These are phyloP conservation scores for Bisporella sp. DNA, from an alignment of 2,329 filamentous ascomycete species.

Conservation along the genomic window DNA sequence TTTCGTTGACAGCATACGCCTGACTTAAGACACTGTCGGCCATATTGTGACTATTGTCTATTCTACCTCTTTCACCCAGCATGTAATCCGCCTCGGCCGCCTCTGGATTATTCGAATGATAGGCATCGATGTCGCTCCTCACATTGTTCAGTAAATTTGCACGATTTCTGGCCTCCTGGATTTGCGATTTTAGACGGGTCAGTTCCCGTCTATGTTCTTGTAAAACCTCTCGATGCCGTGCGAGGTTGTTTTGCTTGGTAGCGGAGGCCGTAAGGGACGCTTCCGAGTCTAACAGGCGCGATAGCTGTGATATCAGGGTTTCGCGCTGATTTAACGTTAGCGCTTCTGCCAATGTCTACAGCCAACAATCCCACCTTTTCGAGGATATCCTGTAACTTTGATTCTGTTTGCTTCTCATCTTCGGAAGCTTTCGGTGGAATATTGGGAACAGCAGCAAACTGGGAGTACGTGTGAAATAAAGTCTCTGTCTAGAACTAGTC, in stretches of 20 bases:
- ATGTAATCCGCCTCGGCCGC: conserved; percentile 93
- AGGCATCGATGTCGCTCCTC: conserved; percentile 84
- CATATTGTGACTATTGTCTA: conserved; percentile 86
- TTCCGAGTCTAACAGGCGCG: conserved; percentile 89
- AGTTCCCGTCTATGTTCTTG: conserved; percentile 81
- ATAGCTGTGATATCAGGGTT: conserved; percentile 70
- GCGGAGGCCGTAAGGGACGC: conserved; percentile 79
- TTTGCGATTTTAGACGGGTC: conserved; percentile 61
- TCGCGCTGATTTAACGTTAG: conserved; percentile 56
- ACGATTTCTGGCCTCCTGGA: conserved; percentile 74
- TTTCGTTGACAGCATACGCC: conserved; percentile 94
- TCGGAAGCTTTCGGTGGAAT: conserved; percentile 78
- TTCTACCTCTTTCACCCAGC: conserved; percentile 77
- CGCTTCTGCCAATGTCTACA: no score
- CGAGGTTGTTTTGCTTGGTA: conserved; percentile 93
- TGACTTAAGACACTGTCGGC: conserved; percentile 88
- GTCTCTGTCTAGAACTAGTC: conserved; percentile 62
- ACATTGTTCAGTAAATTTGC: conserved; percentile 88
- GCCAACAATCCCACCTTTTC: conserved; percentile 55
- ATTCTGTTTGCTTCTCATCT: conserved; percentile 74
- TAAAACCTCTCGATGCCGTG: conserved; percentile 85
- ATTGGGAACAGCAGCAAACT: conserved; percentile 75
- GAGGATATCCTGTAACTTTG: conserved; percentile 76
- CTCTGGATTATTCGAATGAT: conserved; percentile 74
- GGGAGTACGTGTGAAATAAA: conserved; percentile 79